Conservation (phyloP, 352 stramenopile species). For the Aphanomyces stellatus region DNA sequence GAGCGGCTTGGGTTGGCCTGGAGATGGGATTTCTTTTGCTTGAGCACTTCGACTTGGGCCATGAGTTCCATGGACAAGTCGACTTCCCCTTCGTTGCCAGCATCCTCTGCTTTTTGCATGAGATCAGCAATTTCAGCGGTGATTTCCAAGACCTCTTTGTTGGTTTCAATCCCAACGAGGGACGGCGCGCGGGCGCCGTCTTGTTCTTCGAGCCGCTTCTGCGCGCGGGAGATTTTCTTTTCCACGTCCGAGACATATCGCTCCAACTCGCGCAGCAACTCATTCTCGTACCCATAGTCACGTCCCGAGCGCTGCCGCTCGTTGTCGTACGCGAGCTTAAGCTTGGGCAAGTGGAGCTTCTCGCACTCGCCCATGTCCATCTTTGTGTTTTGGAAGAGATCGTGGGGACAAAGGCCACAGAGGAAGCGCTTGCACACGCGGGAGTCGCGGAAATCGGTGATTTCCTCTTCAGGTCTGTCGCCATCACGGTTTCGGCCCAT, state of each 20-base stretch:
- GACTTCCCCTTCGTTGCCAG: constrained; percentile 44
- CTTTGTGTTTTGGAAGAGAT: constrained; percentile 87
- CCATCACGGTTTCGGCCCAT: constrained; percentile 90
- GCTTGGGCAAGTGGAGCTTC: constrained; percentile 56
- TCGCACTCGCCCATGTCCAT: constrained; percentile 71
- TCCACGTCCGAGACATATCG: constrained; percentile 38
- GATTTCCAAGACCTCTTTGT: constrained; percentile 61
- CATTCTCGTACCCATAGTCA: constrained; percentile 65
- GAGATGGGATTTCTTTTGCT: constrained; percentile 38
- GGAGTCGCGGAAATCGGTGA: constrained; percentile 56
- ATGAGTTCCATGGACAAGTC: constrained; percentile 51
- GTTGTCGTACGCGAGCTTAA: constrained; percentile 53
- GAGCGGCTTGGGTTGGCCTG: constrained; percentile 22
- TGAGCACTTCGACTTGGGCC: constrained; percentile 55
- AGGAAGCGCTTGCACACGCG: constrained; percentile 77
- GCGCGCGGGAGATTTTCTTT: constrained; percentile 64
- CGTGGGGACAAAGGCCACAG: constrained; percentile 75
- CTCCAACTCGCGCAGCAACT: constrained; percentile 53
- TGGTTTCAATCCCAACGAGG: constrained; percentile 41
- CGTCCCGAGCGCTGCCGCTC: constrained; percentile 22
- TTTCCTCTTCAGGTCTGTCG: constrained; percentile 69
- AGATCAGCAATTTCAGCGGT: constrained; percentile 60
- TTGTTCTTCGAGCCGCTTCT: constrained; percentile 63
- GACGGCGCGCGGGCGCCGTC: constrained; percentile 36
- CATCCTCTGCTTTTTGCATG: constrained; percentile 48